Evolutionary conservation across 257 asterid genomes (phyloP), one percentile per base, ranked within the genome.

Genomic region (Leonotis leonurus): DNA sequence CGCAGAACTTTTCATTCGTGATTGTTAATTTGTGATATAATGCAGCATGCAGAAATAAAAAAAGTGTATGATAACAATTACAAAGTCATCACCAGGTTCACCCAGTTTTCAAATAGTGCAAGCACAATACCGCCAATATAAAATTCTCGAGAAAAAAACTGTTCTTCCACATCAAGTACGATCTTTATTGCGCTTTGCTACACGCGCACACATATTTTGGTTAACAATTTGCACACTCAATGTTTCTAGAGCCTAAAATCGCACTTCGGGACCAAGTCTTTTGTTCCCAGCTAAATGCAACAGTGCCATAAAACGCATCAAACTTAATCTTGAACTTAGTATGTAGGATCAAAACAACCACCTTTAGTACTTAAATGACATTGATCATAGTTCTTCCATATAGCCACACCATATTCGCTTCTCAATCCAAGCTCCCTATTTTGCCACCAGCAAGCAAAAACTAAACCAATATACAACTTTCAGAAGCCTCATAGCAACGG

Each of bases 361-460:
- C 22, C 26, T 40, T 27, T 16, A 14, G 44, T 26, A 68, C 51
- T 52, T 68, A 36, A 48, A 37, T 43, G 16, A 43, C 46, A 65
- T 8, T 36, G 45, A 20, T 50, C 73, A 68, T 40, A 58, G 56
- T 30, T 65, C 22, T 5, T 1, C 10, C 49, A 43, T 21, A 7
- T 16, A 54, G 67, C 72, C 36, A 46, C 44, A 5, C 13, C 46
- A 44, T 43, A 68, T 22, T n/a, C 6, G 20, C 10, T 54, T 61
- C 63, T 62, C 55, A 56, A 61, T 51, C 59, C 59, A 56, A 64
- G 51, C 54, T 56, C 56, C 57, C 41, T 14, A 41, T 13, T 64
- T 57, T 56, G 13, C 24, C 49, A 29, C 64, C 37, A 61, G 48
- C 11, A 49, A 7, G 12, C 57, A 39, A 52, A 58, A 22, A 65